A percentile compares a stretch with the other conserved stretches of the same genome.
These are phyloP conservation scores for Circinella minor DNA, from an alignment of 371 early-diverging fungal species.

Conservation along the genomic window DNA sequence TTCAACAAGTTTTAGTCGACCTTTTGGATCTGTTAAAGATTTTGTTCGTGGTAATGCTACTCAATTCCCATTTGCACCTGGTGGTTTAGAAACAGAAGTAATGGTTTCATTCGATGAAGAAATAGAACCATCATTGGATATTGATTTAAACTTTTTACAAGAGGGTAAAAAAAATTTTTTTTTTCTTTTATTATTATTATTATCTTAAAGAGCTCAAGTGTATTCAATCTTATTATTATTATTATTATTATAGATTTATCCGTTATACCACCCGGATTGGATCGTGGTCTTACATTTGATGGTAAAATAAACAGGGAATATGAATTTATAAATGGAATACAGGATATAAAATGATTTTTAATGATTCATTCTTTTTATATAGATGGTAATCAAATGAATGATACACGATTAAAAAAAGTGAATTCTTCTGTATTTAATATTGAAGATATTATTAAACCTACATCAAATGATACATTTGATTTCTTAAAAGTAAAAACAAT, in stretches of 20 bases:
- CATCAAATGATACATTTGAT: slow-evolving; percentile 45
- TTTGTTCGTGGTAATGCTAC: slow-evolving; percentile 79
- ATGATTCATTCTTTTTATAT: not conserved
- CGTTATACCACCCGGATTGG: slow-evolving; percentile 69
- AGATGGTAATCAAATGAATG: slow-evolving; percentile 1
- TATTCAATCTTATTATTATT: too few relatives aligned
- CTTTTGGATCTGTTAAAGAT: slow-evolving; percentile 62
- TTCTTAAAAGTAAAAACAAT: slow-evolving; percentile 41
- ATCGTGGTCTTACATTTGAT: slow-evolving; percentile 60
- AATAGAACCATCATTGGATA: slow-evolving; percentile 15
- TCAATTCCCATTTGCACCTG: slow-evolving; percentile 85
- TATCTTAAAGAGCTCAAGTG: too few relatives aligned
- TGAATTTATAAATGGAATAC: not conserved
- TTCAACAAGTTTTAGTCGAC: slow-evolving; percentile 76
- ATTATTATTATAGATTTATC: slow-evolving; percentile 14
- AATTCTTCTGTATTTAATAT: slow-evolving; percentile 51
- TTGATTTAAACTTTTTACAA: slow-evolving; percentile 34
- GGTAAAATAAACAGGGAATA: slow-evolving; percentile 18
- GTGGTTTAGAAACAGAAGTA: slow-evolving; percentile 58
- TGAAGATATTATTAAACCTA: slow-evolving; percentile 58
- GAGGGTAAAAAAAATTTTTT: slow-evolving; percentile 18
- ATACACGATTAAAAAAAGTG: slow-evolving; percentile 14
- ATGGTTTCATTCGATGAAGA: slow-evolving; percentile 30
- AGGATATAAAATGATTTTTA: not conserved
- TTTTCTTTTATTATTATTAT: too few relatives aligned